phyloP scores from a whole-genome alignment of 148 eudicot genomes.

The Camellia lanceoleosa region DNA sequence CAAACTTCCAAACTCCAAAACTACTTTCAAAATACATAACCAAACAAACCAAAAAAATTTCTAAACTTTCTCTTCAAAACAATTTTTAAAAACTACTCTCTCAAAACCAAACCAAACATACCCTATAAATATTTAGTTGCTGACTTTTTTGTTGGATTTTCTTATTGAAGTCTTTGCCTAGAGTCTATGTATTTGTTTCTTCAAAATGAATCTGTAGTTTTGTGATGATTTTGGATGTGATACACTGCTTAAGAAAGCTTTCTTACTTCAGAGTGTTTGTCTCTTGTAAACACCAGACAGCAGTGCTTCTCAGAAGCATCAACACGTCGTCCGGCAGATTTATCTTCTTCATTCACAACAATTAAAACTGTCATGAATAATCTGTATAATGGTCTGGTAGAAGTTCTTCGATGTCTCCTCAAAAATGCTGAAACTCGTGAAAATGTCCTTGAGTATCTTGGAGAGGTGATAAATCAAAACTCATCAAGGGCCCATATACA shows the following conservation, averaged over 20 bases:
- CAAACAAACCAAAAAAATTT: too few relatives aligned
- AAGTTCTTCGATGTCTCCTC: conserved; percentile 71
- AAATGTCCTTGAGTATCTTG: conserved; percentile 76
- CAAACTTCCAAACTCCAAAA: too few relatives aligned
- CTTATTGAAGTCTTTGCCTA: too few relatives aligned
- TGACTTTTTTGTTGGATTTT: too few relatives aligned
- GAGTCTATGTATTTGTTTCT: background rate
- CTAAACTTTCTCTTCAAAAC: too few relatives aligned
- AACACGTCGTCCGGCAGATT: conserved; percentile 85
- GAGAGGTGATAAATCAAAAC: conserved; percentile 79
- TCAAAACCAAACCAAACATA: too few relatives aligned
- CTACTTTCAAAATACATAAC: too few relatives aligned
- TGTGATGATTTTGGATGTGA: conserved; percentile 1
- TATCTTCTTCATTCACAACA: conserved; percentile 81
- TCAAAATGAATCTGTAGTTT: background rate
- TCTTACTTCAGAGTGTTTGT: conserved; percentile 11
- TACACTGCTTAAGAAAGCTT: background rate
- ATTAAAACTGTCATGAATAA: conserved; percentile 88
- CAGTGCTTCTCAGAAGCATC: conserved; percentile 93
- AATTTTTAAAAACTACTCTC: too few relatives aligned
- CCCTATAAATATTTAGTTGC: too few relatives aligned
- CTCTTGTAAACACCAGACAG: conserved; percentile 48
- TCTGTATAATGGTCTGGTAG: conserved; percentile 74
- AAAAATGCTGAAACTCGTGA: conserved; percentile 77
- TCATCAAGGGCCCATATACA: conserved; percentile 82